phyloP scores from a whole-genome alignment of 1,284 basidiomycete genomes.

The Baeospora myosura region DNA sequence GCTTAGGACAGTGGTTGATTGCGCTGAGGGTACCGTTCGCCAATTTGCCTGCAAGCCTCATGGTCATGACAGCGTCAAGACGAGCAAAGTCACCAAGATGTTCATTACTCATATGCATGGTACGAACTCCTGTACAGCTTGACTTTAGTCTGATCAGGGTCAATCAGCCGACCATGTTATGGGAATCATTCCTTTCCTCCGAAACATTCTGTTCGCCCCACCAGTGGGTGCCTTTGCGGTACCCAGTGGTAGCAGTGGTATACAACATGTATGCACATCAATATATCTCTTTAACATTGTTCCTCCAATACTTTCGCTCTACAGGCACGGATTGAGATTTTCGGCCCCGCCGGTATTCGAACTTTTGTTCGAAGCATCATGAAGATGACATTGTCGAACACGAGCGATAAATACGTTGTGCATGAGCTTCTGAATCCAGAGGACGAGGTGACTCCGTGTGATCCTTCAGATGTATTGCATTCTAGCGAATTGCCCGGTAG shows the following conservation, averaged over 20 bases:
- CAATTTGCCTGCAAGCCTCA: slow-evolving; percentile 46
- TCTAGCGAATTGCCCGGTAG: slow-evolving; percentile 61
- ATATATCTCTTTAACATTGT: background rate
- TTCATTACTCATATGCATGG: slow-evolving; percentile 91
- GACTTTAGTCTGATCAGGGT: background rate
- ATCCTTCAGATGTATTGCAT: slow-evolving; percentile 43
- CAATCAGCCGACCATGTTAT: slow-evolving; percentile 70
- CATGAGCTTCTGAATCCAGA: slow-evolving; percentile 69
- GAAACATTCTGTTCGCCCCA: slow-evolving; percentile 51
- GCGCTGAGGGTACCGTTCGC: slow-evolving; percentile 76
- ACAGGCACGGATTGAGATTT: slow-evolving; percentile 67
- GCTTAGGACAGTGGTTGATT: slow-evolving; percentile 65
- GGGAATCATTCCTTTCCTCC: slow-evolving; percentile 71
- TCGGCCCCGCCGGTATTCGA: slow-evolving; percentile 80
- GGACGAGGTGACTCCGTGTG: slow-evolving; percentile 45
- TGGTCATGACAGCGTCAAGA: slow-evolving; percentile 29
- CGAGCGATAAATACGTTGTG: slow-evolving; percentile 65
- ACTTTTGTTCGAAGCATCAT: slow-evolving; percentile 70
- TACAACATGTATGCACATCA: background rate
- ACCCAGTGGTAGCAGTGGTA: background rate
- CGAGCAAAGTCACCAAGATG: slow-evolving; percentile 59
- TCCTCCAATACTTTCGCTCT: slow-evolving; percentile 3
- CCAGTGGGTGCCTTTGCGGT: slow-evolving; percentile 13
- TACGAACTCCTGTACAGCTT: too few relatives aligned
- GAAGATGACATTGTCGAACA: slow-evolving; percentile 59